Percentiles rank a stretch among this genome's conserved stretches.
These are phyloP conservation scores for Coniferiporia sulphurascens DNA, from an alignment of 1,284 basidiomycete species.

Conservation along the genomic window DNA sequence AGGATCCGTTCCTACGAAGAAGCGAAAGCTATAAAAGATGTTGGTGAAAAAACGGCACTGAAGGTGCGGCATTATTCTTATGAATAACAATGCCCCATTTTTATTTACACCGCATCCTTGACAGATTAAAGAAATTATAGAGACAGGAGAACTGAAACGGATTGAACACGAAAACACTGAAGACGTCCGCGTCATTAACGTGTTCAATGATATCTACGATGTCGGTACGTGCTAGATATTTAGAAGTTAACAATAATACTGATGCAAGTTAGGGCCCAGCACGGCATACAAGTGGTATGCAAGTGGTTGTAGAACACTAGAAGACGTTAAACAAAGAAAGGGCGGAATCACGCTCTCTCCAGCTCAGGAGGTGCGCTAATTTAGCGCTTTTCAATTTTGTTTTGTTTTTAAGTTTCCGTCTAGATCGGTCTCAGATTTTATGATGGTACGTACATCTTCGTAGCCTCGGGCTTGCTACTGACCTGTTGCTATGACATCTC, in stretches of 20 bases:
- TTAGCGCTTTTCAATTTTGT: background rate
- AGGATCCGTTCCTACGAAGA: conserved; percentile 61
- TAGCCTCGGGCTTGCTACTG: background rate
- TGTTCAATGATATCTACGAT: conserved; percentile 80
- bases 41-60: conserved; percentile 70
- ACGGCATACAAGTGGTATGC: conserved; percentile 71
- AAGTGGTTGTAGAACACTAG: conserved; percentile 72
- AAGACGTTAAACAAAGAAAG: conserved; percentile 61
- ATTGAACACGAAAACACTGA: conserved; percentile 59
- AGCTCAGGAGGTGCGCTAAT: conserved; percentile 46
- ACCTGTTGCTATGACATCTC: conserved; percentile 1
- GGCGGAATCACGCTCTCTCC: conserved; percentile 56
- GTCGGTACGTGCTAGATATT: conserved; percentile 51
- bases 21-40: conserved; percentile 57
- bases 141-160: conserved; percentile 61
- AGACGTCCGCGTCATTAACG: conserved; percentile 45
- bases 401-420: background rate
- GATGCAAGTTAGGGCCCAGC: conserved; percentile 40
- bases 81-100: background rate
- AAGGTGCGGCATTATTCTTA: conserved; percentile 48
- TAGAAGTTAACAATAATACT: background rate
- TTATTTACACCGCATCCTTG: background rate
- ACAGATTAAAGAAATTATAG: conserved; percentile 74
- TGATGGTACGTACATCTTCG: conserved; percentile 45
- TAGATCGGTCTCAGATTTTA: conserved; percentile 73